Evolutionary conservation across 495 filamentous ascomycete species (phyloP).

Genomic region (Daldinia bambusicola): DNA sequence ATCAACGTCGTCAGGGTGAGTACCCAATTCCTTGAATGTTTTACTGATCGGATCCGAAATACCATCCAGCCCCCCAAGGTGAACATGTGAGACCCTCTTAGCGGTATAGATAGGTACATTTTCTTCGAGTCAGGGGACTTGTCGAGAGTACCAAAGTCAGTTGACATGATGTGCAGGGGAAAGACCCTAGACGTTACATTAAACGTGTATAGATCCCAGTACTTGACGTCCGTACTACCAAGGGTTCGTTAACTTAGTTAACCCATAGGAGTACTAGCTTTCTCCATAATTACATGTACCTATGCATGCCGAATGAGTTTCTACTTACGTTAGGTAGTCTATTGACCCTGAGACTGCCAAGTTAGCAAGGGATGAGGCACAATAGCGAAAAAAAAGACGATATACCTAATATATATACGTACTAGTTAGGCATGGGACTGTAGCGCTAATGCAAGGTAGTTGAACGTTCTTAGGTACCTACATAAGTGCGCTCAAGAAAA

Average conservation of each 20-base stretch:
- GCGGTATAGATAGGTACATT: slow-evolving; percentile 3
- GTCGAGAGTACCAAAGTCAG: background rate
- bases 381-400: no score
- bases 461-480: no score
- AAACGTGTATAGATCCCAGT: background rate
- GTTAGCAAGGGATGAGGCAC: no score
- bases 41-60: background rate
- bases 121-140: no score
- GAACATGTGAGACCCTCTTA: slow-evolving; percentile 23
- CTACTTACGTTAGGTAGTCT: no score
- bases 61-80: slow-evolving; percentile 6
- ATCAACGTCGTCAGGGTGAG: slow-evolving; percentile 17
- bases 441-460: no score
- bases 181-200: background rate
- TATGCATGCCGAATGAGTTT: background rate
- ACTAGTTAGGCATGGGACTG: no score
- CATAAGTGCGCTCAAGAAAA: no score
- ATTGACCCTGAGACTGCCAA: no score
- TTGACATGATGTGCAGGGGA: background rate
- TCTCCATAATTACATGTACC: background rate
- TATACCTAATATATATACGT: no score
- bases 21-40: background rate
- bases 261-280: no score
- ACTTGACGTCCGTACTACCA: background rate
- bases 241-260: background rate